A percentile compares a stretch with the other conserved stretches of the same genome.
Conservation (phyloP, 805 yeast genomes). For the Candida incommunis region DNA sequence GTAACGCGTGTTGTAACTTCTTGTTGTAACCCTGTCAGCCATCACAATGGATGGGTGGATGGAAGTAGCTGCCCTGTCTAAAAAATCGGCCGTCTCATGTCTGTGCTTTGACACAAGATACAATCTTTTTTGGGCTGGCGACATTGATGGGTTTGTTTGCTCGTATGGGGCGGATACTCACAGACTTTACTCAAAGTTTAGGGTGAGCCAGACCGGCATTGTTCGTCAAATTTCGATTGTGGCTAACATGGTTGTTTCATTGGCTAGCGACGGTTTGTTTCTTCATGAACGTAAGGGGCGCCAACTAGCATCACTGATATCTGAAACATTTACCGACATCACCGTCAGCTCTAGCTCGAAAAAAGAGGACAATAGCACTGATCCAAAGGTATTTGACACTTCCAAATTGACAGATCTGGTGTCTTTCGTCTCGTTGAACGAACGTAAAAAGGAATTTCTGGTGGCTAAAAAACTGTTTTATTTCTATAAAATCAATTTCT, state of each 20-base stretch:
- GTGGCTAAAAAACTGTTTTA: neutral
- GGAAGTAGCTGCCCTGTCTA: neutral
- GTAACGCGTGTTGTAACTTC: no score
- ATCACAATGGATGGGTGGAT: neutral
- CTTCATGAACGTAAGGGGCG: neutral
- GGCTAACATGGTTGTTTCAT: neutral
- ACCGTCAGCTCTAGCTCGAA: no score
- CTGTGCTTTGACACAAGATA: conserved; percentile 42
- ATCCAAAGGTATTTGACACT: neutral
- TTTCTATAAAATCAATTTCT: neutral
- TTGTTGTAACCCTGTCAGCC: no score
- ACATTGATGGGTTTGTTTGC: conserved; percentile 28
- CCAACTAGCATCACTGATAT: neutral
- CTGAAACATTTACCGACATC: neutral
- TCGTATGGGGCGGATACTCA: conserved; percentile 33
- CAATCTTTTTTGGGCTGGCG: conserved; percentile 80
- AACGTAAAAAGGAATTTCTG: neutral
- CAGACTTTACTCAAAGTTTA: conserved; percentile 43
- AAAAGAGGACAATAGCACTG: neutral
- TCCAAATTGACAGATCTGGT: neutral
- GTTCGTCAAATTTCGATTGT: neutral
- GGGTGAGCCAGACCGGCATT: neutral
- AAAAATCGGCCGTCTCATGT: neutral
- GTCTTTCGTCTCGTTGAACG: neutral
- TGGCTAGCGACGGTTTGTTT: neutral